These are phyloP conservation scores for Fermentozyma sake DNA, from an alignment of 1,139 yeast genomes.

Conservation along the genomic window DNA sequence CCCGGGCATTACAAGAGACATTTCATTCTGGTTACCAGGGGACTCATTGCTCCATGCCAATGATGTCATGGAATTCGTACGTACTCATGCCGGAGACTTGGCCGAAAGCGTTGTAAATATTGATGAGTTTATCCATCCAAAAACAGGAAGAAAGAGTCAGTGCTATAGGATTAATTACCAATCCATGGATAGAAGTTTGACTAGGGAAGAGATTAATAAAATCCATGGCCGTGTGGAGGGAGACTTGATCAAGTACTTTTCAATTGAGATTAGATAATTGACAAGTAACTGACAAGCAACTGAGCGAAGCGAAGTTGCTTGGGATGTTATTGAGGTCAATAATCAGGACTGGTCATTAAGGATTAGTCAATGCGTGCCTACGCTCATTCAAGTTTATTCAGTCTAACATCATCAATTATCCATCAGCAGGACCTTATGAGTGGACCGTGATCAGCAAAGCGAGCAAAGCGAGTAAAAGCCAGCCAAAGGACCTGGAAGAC, in stretches of 20 bases:
- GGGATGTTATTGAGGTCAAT: too few relatives aligned
- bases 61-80: slow-evolving; percentile 90
- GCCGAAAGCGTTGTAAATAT: slow-evolving; percentile 80
- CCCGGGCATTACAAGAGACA: slow-evolving; percentile 83
- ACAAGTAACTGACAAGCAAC: background rate
- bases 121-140: slow-evolving; percentile 84
- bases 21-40: slow-evolving; percentile 83
- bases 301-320: too few relatives aligned
- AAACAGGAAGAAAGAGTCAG: slow-evolving; percentile 69
- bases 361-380: too few relatives aligned
- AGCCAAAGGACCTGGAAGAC: too few relatives aligned
- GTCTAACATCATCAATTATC: too few relatives aligned
- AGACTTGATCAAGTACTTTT: slow-evolving; percentile 47
- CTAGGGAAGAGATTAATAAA: slow-evolving; percentile 72
- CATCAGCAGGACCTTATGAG: too few relatives aligned
- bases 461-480: too few relatives aligned
- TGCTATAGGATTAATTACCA: slow-evolving; percentile 91
- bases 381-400: too few relatives aligned
- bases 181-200: slow-evolving; percentile 89
- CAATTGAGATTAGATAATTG: slow-evolving; percentile 56
- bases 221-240: slow-evolving; percentile 62
- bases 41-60: slow-evolving; percentile 60
- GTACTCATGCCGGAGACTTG: slow-evolving; percentile 79
- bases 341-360: too few relatives aligned
- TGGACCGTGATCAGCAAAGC: too few relatives aligned